Base-by-base conservation (phyloP, 257 asterid species). In the Anisodus acutangulus region DNA sequence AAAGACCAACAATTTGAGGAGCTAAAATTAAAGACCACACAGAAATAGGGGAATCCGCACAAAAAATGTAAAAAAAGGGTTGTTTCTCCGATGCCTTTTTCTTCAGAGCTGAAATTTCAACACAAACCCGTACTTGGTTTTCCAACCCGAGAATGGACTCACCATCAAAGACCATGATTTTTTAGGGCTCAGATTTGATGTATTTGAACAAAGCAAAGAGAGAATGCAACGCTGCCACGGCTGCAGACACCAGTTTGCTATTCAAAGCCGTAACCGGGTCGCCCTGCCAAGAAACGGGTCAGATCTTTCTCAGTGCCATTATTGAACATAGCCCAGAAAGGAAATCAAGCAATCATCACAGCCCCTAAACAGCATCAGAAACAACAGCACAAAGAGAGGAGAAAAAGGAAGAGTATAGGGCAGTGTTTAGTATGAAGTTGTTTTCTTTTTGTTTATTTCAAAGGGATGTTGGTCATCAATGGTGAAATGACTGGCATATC, bases 391-490 rank as follows among this genome's bases (percentile, higher is more conserved):
- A 43, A 71, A 45, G 39, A 71, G 17, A 45, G 39, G 31, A 4
- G 78, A 70, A 70, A 41, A 4, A 45, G 17, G 39, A 45, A 3
- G 12, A 16, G 9, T 17, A n/a, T 7, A 59, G 83, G 79, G 54
- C 39, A n/a, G 69, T 80, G 68, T 17, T 41, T 82, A 80, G 41
- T 13, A 59, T n/a, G 47, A 59, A 59, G 66, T 6, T 17, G 6
- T 17, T 59, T 55, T 12, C 13, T 55, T 55, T 19, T 19, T 13
- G 51, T 15, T 7, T 55, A 55, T 55, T 11, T 55, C 60, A 31
- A 67, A 79, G 87, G 84, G 88, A 60, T 67, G 79, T 86, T 86
- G 84, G 78, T 64, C 60, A 55, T 55, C 13, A 55, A 4, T 55
- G 60, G 11, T 8, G 55, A 49, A 8, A 49, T 55, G 6, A 55